Evolutionary conservation across 352 stramenopile species (phyloP), one percentile per base, ranked within the genome.

Genomic region (Phytophthora vignae): DNA sequence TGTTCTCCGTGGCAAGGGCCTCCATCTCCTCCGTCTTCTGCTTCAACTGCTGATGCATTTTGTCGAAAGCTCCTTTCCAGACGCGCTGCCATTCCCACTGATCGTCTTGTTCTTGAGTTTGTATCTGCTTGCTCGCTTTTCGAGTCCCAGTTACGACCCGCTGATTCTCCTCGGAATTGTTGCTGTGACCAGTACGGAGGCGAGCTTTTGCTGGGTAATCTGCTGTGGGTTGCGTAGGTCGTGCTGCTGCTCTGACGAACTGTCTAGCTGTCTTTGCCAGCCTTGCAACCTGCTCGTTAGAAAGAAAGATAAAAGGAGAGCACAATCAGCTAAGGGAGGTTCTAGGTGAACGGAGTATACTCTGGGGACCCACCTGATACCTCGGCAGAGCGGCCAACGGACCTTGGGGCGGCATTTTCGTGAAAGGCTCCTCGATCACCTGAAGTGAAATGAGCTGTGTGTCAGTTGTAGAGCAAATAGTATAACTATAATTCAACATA

Each of bases 41-140:
- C 27, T 82, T 60, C 17, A 90, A 55, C 38, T 91, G 71, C 2
- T 63, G 67, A 0, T 64, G 83, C 70, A 91, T 85, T 49, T 82
- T 82, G 62, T 90, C 81, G 57, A 93, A 93, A 10, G 83, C 82
- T 40, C 81, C 82, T 81, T 90, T 90, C 83, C 85, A 93, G 29
- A 91, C 77, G 25, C 74, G 80, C 63, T 91, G 77, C 85, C 83
- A 90, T 60, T 91, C 83, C 74, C 79, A 92, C 53, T 92, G 84
- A 25, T 91, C 82, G 27, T 91, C 79, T 59, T 84, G 67, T 11
- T 91, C 79, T 46, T 77, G 75, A 2, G 82, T 93, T 57, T 93
- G 84, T 38, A 82, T 76, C 67, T 87, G 79, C 53, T 87, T 87
- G 29, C 48, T 84, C 40, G 76, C 70, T 55, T 69, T 81, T 15